Conservation (phyloP, 306 rosid species). For the Quercus dentata region DNA sequence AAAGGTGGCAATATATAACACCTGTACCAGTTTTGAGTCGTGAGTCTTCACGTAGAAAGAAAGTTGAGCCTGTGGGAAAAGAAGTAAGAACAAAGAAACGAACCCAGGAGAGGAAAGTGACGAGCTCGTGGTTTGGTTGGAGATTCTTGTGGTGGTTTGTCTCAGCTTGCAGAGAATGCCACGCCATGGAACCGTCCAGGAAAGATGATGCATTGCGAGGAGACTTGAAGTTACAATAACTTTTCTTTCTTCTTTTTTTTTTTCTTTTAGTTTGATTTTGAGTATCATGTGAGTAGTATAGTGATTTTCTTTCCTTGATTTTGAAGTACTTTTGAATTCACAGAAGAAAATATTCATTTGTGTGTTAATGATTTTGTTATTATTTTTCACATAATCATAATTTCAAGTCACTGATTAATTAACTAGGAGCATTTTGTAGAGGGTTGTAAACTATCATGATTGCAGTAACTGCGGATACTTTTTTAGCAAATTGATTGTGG, state of each 20-base stretch:
- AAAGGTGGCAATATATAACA: constrained; percentile 81
- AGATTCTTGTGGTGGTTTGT: constrained; percentile 69
- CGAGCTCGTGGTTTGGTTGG: constrained; percentile 26
- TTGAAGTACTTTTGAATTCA: background rate
- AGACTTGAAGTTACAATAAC: constrained; percentile 24
- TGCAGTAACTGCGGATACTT: background rate
- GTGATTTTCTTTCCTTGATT: background rate
- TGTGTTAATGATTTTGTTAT: background rate
- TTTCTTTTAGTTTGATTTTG: background rate
- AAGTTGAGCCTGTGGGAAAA: constrained; percentile 4
- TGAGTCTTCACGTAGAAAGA: constrained; percentile 46
- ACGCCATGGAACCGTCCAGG: constrained; percentile 66
- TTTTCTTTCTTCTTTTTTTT: background rate
- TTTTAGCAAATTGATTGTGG: background rate
- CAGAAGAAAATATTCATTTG: background rate
- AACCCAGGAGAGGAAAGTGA: constrained; percentile 3
- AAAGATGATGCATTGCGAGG: constrained; percentile 17
- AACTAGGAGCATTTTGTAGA: background rate
- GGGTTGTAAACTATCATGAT: background rate
- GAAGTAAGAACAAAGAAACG: background rate
- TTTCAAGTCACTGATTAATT: background rate
- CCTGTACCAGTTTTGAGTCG: constrained; percentile 54
- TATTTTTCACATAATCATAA: background rate
- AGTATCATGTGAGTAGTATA: background rate
- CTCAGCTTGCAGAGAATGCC: constrained; percentile 62